These are phyloP conservation scores for Cardamine resedifolia DNA, from an alignment of 345 rosid species.

Conservation along the genomic window DNA sequence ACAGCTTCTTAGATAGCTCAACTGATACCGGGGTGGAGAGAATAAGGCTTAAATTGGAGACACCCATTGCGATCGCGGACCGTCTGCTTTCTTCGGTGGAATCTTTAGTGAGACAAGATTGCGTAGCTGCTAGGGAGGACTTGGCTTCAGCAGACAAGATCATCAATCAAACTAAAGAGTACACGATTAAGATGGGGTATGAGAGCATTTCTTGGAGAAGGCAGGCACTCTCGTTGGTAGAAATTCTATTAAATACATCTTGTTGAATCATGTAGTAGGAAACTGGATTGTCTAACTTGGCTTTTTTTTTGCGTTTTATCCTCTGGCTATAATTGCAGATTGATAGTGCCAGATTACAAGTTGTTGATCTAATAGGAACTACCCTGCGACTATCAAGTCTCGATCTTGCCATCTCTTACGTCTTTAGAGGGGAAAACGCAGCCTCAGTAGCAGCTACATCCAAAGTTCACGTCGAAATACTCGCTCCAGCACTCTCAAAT, in stretches of 20 bases:
- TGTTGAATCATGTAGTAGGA: slow-evolving; percentile 23
- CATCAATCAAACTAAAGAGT: slow-evolving; percentile 59
- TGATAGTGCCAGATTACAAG: slow-evolving; percentile 61
- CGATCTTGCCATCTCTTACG: slow-evolving; percentile 62
- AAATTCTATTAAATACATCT: slow-evolving; percentile 20
- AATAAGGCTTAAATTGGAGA: slow-evolving; percentile 90
- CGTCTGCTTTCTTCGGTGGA: slow-evolving; percentile 72
- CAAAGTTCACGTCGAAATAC: slow-evolving; percentile 65
- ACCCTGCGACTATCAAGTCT: slow-evolving; percentile 77
- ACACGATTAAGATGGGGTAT: slow-evolving; percentile 58
- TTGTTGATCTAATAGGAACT: slow-evolving; percentile 71
- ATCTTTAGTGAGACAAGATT: slow-evolving; percentile 57
- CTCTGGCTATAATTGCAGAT: slow-evolving; percentile 53
- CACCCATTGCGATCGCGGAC: slow-evolving; percentile 80
- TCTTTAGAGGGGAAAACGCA: slow-evolving; percentile 61
- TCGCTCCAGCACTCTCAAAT: slow-evolving; percentile 73
- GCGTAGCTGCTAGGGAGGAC: slow-evolving; percentile 60
- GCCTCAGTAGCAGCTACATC: slow-evolving; percentile 52
- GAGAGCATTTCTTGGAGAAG: slow-evolving; percentile 85
- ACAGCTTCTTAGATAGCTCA: slow-evolving; percentile 84
- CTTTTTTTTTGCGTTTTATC: slow-evolving; percentile 28
- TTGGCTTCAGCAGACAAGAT: slow-evolving; percentile 53
- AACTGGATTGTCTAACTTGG: slow-evolving; percentile 4
- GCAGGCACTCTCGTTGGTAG: slow-evolving; percentile 65
- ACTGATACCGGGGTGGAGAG: slow-evolving; percentile 76